These are phyloP conservation scores for Claviceps maximensis DNA, from an alignment of 2,329 filamentous ascomycete genomes.

Conservation along the genomic window DNA sequence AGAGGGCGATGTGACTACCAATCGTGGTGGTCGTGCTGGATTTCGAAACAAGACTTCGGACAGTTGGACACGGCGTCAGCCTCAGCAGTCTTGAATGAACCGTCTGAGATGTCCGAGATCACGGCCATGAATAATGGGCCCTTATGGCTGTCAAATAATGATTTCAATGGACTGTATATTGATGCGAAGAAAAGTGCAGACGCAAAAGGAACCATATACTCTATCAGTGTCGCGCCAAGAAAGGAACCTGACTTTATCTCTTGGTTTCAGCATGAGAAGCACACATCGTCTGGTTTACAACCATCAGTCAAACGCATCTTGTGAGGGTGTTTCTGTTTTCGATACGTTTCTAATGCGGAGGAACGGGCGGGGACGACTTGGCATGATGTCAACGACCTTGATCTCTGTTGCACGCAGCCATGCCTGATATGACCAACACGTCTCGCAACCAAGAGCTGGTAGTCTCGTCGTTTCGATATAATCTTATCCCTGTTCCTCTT, in stretches of 20 bases:
- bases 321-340: not conserved
- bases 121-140: not conserved
- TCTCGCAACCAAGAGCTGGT: slow-evolving; percentile 3
- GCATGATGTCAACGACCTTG: slow-evolving; percentile 4
- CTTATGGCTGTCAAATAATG: not conserved
- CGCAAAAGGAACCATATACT: not conserved
- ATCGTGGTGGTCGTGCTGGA: slow-evolving; percentile 24
- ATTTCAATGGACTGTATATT: not conserved
- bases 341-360: not conserved
- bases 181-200: not conserved
- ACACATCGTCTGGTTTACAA: not conserved
- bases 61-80: slow-evolving; percentile 25
- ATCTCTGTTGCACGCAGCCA: slow-evolving; percentile 6
- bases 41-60: slow-evolving; percentile 28
- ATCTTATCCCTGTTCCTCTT: not conserved
- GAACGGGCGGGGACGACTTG: slow-evolving; percentile 12
- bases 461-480: slow-evolving; percentile 1
- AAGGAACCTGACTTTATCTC: not conserved
- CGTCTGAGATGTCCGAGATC: not conserved
- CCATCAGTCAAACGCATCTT: not conserved
- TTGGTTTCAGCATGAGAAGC: not conserved
- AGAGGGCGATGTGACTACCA: slow-evolving; percentile 8
- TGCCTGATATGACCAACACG: slow-evolving; percentile 7
- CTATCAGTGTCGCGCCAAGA: not conserved
- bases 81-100: not conserved